phyloP scores from a whole-genome alignment of 352 stramenopile species.

The Phytophthora podocarpi region DNA sequence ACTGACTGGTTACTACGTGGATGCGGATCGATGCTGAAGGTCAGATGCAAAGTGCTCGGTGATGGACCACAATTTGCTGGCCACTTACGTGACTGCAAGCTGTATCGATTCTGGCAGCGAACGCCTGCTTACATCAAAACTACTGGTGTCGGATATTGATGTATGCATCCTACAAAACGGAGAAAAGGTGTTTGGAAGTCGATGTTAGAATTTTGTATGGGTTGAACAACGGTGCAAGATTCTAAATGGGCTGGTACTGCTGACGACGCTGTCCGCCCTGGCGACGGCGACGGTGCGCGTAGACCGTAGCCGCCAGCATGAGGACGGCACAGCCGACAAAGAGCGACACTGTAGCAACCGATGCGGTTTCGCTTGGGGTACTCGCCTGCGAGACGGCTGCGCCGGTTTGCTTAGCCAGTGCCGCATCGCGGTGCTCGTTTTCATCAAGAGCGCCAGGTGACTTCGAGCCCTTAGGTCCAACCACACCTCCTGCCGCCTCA shows the following conservation, averaged over 20 bases:
- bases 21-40: no score
- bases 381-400: slow-evolving; percentile 23
- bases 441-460: slow-evolving; percentile 6
- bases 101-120: no score
- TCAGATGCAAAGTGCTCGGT: no score
- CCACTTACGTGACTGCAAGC: no score
- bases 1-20: no score
- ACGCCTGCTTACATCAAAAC: no score
- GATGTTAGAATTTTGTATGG: not conserved
- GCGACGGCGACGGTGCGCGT: slow-evolving; percentile 23
- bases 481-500: slow-evolving; percentile 37
- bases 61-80: no score
- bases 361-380: slow-evolving; percentile 8
- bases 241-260: slow-evolving; percentile 31
- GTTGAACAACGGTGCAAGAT: not conserved
- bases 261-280: slow-evolving; percentile 19
- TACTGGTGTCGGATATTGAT: no score
- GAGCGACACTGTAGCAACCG: slow-evolving; percentile 19
- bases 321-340: slow-evolving; percentile 35
- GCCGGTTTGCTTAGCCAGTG: slow-evolving; percentile 17
- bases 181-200: no score
- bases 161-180: no score
- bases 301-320: slow-evolving; percentile 27
- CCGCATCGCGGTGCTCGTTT: slow-evolving; percentile 14
- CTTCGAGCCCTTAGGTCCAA: slow-evolving; percentile 5